Percentiles rank a stretch among this genome's conserved stretches.
phyloP scores from a whole-genome alignment of 2,329 filamentous ascomycete species.

The Hymenoscyphus fraxineus region DNA sequence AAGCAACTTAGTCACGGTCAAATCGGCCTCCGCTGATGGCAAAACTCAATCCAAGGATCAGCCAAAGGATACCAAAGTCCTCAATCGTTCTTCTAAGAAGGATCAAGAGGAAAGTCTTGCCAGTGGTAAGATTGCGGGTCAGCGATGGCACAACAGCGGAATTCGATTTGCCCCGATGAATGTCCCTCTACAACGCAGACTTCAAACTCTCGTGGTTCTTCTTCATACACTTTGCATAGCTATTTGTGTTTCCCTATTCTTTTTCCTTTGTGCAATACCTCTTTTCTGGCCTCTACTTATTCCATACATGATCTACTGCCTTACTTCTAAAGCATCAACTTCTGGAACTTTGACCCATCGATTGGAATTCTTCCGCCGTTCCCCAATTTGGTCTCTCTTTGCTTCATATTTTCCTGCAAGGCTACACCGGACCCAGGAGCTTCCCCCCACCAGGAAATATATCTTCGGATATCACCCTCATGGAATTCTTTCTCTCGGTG shows the following conservation, averaged over 20 bases:
- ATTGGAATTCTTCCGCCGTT: conserved; percentile 67
- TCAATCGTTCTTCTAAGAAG: conserved; percentile 21
- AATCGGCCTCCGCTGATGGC: conserved; percentile 23
- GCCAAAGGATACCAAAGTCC: conserved; percentile 11
- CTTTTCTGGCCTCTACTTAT: conserved; percentile 79
- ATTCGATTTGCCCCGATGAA: conserved; percentile 83
- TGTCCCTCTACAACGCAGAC: conserved; percentile 64
- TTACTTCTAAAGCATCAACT: conserved; percentile 72
- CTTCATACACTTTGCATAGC: conserved; percentile 69
- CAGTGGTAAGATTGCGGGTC: conserved; percentile 33
- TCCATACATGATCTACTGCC: conserved; percentile 77
- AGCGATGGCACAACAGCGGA: conserved; percentile 39
- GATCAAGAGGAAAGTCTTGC: conserved; percentile 28
- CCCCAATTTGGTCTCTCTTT: conserved; percentile 81
- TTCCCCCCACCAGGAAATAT: conserved; percentile 83
- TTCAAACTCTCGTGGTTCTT: conserved; percentile 76
- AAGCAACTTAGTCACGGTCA: conserved; percentile 28
- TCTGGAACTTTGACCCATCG: conserved; percentile 73
- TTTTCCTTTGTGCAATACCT: conserved; percentile 85
- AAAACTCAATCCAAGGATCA: conserved; percentile 14
- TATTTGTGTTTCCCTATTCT: conserved; percentile 74
- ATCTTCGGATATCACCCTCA: conserved; percentile 97
- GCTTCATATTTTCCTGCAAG: conserved; percentile 88
- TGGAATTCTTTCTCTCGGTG: conserved; percentile 95
- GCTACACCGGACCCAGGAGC: conserved; percentile 77